Evolutionary conservation across 176 grass and related monocot species (phyloP), one percentile per base, ranked within the genome.

Genomic region (Aegilops bicornis): DNA sequence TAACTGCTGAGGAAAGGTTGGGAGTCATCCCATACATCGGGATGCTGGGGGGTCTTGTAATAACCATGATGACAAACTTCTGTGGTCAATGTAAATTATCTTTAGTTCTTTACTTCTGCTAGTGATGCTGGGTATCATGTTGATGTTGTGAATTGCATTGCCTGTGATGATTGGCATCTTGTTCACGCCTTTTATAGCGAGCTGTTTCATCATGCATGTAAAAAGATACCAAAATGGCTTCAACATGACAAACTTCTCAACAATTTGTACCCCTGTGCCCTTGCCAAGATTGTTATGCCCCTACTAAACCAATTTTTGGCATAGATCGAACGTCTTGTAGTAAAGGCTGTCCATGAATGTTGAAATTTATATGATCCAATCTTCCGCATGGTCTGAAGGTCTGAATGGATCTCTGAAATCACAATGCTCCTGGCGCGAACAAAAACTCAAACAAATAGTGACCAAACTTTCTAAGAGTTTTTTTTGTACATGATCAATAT

Each of bases 31-130:
- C 52, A 20, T 63, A 39, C 7, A 19, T 33, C 14, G 22, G 60
- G 54, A 87, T 76, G 33, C 43, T 76, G 76, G 20, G 36, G 60
- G 42, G 56, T 40, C 42, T 79, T 91, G 81, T 76, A 76, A 84
- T 81, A 76, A 87, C 31, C 20, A 40, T 84, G 50, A 68, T 84
- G 62, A 68, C 76, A 69, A 61, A 22, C 27, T 43, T 62, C 20
- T 29, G 1, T 48, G 71, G 20, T 37, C 54, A 45, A 14, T 88
- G 78, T 65, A 59, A 73, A 52, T 82, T 82, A 31, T 42, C 43
- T 74, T 24, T 36, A 63, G 31, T 48, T 13, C 4, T 3, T 64
- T 52, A 15, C 3, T 40, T 73, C 17, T 76, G 10, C 40, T 27
- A 30, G 9, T 25, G 71, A 48, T 24, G 58, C 15, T 56, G n/a